Base-by-base conservation (phyloP, 768 basidiomycete species). In the Mycena polygramma region DNA sequence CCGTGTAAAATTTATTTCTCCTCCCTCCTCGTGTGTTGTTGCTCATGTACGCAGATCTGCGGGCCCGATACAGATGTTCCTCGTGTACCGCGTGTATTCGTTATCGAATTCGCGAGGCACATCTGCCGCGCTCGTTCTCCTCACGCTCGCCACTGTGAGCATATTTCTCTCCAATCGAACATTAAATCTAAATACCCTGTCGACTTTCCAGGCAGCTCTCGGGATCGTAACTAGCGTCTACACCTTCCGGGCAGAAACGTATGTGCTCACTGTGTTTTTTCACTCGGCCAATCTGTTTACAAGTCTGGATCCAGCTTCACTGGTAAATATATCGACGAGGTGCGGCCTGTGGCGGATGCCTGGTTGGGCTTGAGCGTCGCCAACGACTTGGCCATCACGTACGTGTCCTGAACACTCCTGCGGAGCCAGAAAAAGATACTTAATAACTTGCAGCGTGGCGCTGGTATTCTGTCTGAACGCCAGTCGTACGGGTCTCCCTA, bases 331-430 rank as follows among this genome's bases (percentile, higher is more conserved):
- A 30, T 30, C 48, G 52, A 35, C 43, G 30, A 30, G 30, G 30
- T 57, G 30, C 57, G 5, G 1, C 67, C 71, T 13, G 41, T 64
- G 24, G 37, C 35, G 8, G 61, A 57, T 36, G 57, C 41, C 24
- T 72, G 67, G 67, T 60, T 68, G 22, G 49, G n/a, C 6, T 55
- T 72, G 4, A 53, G 30, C 41, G 57, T 64, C 1, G 62, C 51
- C 43, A 54, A 57, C 24, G 68, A 72, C 45, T n/a, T 72, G 39
- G 24, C 67, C 4, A 49, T 72, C 53, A 72, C 58, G 67, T 72
- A 57, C 22, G 65, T 37, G 8, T 48, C 11, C 2, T 17, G 20
- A 0, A 14, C 35, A 20, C 36, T 13, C 26, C 30, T 49, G n/a
- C 22, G 22, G 4, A 2, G 35, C 10, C 13, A 8, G n/a, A 37